Conservation (phyloP, 805 yeast species). For the Yarrowia porcina region DNA sequence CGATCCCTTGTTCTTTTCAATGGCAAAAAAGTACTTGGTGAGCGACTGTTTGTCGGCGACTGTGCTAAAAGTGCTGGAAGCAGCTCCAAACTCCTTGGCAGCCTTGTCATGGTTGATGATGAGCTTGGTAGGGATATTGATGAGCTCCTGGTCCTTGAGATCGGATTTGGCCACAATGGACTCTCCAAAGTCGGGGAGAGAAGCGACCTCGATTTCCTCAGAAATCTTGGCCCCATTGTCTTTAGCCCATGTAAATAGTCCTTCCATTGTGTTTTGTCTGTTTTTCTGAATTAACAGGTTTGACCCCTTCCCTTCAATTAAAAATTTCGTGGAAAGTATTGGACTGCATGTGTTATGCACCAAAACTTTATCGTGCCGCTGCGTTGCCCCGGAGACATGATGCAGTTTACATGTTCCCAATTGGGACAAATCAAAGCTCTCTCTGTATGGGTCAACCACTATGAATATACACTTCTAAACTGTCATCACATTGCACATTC, state of each 20-base stretch:
- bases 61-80: background rate
- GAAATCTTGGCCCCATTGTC: slow-evolving; percentile 25
- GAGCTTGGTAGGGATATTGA: slow-evolving; percentile 27
- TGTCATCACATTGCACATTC: background rate
- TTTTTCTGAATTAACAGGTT: background rate
- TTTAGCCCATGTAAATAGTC: slow-evolving; percentile 26
- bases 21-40: slow-evolving; percentile 15
- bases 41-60: slow-evolving; percentile 14
- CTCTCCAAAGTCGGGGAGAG: slow-evolving; percentile 26
- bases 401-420: slow-evolving; percentile 6
- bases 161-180: slow-evolving; percentile 26
- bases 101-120: slow-evolving; percentile 31
- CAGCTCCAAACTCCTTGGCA: slow-evolving; percentile 26
- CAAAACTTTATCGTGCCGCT: background rate
- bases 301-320: background rate
- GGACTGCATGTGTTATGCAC: background rate
- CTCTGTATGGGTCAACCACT: background rate
- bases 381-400: background rate
- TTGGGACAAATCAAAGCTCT: background rate
- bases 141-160: slow-evolving; percentile 26
- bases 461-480: background rate
- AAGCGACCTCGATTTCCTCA: slow-evolving; percentile 13
- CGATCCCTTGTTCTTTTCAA: slow-evolving; percentile 19
- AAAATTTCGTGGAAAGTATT: background rate
- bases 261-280: slow-evolving; percentile 11